Evolutionary conservation across 1,284 basidiomycete species (phyloP).

Genomic region (Marasmius fiardii): DNA sequence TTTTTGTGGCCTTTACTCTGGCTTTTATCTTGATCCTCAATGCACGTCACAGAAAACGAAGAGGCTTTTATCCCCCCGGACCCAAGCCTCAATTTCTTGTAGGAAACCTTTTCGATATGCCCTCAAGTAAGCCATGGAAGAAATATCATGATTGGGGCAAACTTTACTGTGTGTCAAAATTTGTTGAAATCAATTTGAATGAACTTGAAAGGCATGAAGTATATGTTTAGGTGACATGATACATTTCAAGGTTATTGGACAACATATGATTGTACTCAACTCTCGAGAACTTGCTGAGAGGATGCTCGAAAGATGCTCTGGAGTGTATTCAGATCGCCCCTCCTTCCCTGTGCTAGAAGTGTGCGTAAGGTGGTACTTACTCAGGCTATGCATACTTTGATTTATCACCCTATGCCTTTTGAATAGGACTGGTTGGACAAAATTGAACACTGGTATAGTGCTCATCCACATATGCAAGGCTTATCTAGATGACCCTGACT

Average conservation of each 20-base stretch:
- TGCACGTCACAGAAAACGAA: no score
- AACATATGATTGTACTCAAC: constrained; percentile 38
- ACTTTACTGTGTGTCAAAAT: background rate
- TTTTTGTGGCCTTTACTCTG: no score
- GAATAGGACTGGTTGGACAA: background rate
- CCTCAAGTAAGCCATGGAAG: background rate
- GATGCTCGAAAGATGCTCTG: constrained; percentile 38
- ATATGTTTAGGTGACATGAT: constrained; percentile 25
- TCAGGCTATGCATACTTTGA: background rate
- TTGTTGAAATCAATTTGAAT: no score
- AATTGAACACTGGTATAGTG: background rate
- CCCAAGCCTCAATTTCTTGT: background rate
- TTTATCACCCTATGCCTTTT: background rate
- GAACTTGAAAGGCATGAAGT: background rate
- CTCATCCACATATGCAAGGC: background rate
- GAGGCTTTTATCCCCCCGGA: background rate
- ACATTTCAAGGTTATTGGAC: constrained; percentile 21
- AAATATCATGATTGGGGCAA: background rate
- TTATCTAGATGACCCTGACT: background rate
- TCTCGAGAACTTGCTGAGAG: constrained; percentile 31
- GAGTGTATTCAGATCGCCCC: constrained; percentile 34
- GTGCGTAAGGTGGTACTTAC: constrained; percentile 18
- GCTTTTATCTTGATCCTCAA: no score
- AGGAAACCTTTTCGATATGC: background rate
- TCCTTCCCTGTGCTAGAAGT: constrained; percentile 28